A percentile compares a stretch with the other conserved stretches of the same genome.
Conservation (phyloP, 1,284 basidiomycete genomes). For the Amylostereum areolatum region DNA sequence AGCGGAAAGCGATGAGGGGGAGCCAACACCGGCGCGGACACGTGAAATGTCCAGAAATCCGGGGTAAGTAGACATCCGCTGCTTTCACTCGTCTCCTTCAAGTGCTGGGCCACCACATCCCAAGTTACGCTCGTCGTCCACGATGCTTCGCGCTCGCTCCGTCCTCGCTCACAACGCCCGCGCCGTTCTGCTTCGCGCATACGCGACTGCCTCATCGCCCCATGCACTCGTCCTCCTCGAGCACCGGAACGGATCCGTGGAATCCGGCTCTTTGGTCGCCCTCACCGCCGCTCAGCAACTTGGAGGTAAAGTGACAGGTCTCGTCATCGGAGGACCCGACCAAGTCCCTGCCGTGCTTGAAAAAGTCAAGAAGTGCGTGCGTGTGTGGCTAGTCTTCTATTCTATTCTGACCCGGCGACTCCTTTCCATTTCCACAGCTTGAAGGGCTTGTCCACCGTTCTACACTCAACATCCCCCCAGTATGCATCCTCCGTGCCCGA, state of each 20-base stretch:
- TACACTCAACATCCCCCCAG: slow-evolving; percentile 35
- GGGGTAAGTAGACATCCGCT: no score
- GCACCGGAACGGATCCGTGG: slow-evolving; percentile 79
- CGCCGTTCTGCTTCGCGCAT: slow-evolving; percentile 37
- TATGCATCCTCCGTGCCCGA: slow-evolving; percentile 46
- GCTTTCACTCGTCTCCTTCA: no score
- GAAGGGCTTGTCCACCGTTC: slow-evolving; percentile 37
- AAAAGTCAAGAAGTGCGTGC: slow-evolving; percentile 71
- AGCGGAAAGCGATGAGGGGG: not conserved
- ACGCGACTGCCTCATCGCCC: slow-evolving; percentile 50
- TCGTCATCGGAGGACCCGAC: slow-evolving; percentile 74
- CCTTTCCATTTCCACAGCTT: slow-evolving; percentile 25
- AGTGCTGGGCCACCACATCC: no score
- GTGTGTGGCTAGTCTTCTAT: no score
- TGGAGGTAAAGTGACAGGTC: slow-evolving; percentile 83
- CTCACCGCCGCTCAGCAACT: slow-evolving; percentile 85
- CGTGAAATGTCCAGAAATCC: no score
- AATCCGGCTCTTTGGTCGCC: slow-evolving; percentile 83
- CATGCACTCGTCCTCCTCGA: slow-evolving; percentile 86
- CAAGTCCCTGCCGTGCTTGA: slow-evolving; percentile 69
- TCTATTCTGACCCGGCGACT: no score
- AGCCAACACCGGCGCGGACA: not conserved
- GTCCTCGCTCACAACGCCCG: slow-evolving; percentile 16
- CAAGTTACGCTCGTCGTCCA: not conserved
- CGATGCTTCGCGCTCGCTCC: slow-evolving; percentile 31